Evolutionary conservation across 257 asterid genomes (phyloP).

Genomic region (Anisodus acutangulus): DNA sequence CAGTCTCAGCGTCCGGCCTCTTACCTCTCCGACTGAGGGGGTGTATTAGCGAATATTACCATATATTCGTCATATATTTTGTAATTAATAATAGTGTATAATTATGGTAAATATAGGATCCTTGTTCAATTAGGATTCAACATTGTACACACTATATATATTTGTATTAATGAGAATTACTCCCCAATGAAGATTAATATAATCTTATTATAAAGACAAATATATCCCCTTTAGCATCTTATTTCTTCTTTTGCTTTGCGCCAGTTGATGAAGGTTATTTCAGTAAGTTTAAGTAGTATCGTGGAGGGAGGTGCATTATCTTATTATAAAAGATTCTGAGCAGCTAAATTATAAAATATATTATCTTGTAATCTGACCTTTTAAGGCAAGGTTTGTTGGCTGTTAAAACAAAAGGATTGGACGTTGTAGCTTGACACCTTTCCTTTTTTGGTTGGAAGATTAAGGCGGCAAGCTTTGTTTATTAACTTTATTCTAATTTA

Average conservation of each 20-base stretch:
- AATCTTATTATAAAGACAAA: not conserved
- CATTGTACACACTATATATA: no score
- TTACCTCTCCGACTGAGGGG: no score
- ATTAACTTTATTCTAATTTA: conserved; percentile 27
- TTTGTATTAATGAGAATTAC: no score
- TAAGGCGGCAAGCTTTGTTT: conserved; percentile 30
- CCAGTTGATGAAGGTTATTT: not conserved
- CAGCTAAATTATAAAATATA: conserved; percentile 32
- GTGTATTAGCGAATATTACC: no score
- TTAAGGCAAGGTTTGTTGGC: conserved; percentile 46
- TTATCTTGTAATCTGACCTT: conserved; percentile 47
- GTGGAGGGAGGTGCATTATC: conserved; percentile 18
- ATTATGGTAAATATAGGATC: no score
- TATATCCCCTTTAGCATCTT: not conserved
- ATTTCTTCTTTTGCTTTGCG: not conserved
- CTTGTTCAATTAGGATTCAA: no score
- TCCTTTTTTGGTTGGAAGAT: conserved; percentile 34
- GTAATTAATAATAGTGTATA: no score
- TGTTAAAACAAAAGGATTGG: conserved; percentile 12
- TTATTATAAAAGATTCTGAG: not conserved
- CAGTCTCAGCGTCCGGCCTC: no score
- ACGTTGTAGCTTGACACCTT: conserved; percentile 31
- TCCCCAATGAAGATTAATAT: no score
- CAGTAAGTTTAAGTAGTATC: not conserved
- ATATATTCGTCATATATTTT: no score